Evolutionary conservation across 352 stramenopile species (phyloP).

Genomic region (Blastocystis sp.): DNA sequence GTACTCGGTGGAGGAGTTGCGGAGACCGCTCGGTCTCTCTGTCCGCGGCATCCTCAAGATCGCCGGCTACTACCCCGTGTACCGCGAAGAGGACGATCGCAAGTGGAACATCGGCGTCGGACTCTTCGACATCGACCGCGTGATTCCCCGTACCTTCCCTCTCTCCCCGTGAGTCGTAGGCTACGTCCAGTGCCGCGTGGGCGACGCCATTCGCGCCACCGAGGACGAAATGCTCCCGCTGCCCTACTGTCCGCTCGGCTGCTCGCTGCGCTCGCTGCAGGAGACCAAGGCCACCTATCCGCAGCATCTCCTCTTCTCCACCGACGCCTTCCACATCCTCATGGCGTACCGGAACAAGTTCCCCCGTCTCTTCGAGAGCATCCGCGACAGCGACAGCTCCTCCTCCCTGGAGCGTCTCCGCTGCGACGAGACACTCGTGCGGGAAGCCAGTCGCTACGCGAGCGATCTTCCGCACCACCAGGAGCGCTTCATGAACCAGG

Average conservation of each 20-base stretch:
- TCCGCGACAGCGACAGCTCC: slow-evolving; percentile 75
- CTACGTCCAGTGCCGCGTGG: slow-evolving; percentile 72
- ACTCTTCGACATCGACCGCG: slow-evolving; percentile 60
- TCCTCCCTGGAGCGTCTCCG: slow-evolving; percentile 70
- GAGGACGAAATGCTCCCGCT: slow-evolving; percentile 61
- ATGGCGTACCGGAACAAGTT: slow-evolving; percentile 81
- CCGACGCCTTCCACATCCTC: slow-evolving; percentile 82
- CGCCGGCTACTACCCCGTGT: slow-evolving; percentile 80
- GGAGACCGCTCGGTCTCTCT: slow-evolving; percentile 79
- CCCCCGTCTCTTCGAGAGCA: slow-evolving; percentile 75
- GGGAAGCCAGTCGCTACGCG: slow-evolving; percentile 41
- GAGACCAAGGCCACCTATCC: slow-evolving; percentile 60
- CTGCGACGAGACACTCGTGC: slow-evolving; percentile 42
- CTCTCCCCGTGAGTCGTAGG: background rate
- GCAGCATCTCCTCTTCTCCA: slow-evolving; percentile 82
- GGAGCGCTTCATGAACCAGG: slow-evolving; percentile 55
- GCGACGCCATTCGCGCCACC: slow-evolving; percentile 75
- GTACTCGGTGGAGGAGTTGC: slow-evolving; percentile 68
- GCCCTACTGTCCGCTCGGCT: slow-evolving; percentile 77
- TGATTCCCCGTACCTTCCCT: background rate
- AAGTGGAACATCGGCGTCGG: slow-evolving; percentile 68
- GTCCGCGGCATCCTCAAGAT: slow-evolving; percentile 79
- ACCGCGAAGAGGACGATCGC: slow-evolving; percentile 75
- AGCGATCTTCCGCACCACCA: background rate
- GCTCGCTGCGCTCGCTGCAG: slow-evolving; percentile 79